Base-by-base conservation (phyloP, 805 yeast genomes). In the Dipodascopsis tothii region DNA sequence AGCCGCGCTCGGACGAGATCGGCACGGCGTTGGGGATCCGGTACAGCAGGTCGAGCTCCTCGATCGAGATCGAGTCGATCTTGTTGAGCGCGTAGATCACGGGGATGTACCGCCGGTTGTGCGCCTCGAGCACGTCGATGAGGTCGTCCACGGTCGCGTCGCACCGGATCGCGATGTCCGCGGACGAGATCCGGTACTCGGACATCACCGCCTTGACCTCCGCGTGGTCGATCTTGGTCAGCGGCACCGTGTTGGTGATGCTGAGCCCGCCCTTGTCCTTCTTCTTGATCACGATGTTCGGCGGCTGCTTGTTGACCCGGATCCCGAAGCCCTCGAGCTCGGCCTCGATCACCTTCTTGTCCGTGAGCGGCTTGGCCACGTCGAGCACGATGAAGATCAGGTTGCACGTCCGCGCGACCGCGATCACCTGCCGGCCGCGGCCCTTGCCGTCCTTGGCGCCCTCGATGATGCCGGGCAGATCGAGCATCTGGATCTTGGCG, bases 381-480 rank as follows among this genome's bases (percentile, higher is more conserved):
- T 92, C 99, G 59, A 92, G 70, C 3, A 92, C 95, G 61, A 92
- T 84, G 64, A 92, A 92, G 40, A 92, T 75, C 58, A 92, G 70
- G 62, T 92, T 88, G 63, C 96, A 94, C 2, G 96, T 86, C 66
- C 98, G 77, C n/a, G 97, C 97, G 47, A 92, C 98, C 2, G 98
- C 98, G 67, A 92, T 92, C 44, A 92, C 98, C 68, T 92, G 98
- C 60, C 94, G 77, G 57, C 98, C 97, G 67, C 98, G 80, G 61
- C 98, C 98, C 63, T 87, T 87, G 60, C 97, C 97, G 61, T 86
- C 95, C 46, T 92, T 77, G n/a, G 97, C 97, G 51, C 97, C 97
- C 63, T 85, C 86, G 45, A 90, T 90, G 56, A 90, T 90, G 62
- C 98, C 98, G 1, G 98, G 98, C 41, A 90, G 68, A 73, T 90